Evolutionary conservation across 2,329 filamentous ascomycete genomes (phyloP).

Genomic region (Fusarium sp.): DNA sequence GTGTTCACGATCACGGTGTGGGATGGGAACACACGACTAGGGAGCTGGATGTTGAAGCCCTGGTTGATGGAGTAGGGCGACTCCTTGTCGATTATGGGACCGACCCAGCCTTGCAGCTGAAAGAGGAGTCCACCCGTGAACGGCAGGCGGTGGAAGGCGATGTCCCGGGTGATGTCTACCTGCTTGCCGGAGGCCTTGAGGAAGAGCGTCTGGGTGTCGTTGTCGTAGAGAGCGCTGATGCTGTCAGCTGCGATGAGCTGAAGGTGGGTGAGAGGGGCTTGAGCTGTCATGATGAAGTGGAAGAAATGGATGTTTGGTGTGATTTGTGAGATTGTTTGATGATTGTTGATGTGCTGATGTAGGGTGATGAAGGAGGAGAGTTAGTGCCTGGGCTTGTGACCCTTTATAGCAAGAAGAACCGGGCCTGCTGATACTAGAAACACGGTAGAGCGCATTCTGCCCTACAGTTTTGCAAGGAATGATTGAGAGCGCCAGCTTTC

Average conservation of each 20-base stretch:
- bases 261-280: constrained; percentile 7
- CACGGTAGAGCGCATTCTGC: no score
- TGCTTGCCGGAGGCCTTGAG: constrained; percentile 16
- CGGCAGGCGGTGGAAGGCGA: constrained; percentile 11
- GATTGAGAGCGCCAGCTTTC: not conserved
- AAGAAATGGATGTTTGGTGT: not conserved
- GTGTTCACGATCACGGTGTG: constrained; percentile 26
- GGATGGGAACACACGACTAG: constrained; percentile 6
- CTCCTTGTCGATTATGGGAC: constrained; percentile 1
- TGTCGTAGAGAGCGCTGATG: constrained; percentile 19
- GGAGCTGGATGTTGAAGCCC: constrained; percentile 17
- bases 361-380: not conserved
- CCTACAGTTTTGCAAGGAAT: no score
- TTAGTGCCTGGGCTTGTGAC: not conserved
- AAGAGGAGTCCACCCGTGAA: constrained; percentile 23
- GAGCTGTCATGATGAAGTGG: not conserved
- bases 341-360: not conserved
- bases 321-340: not conserved
- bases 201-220: constrained; percentile 7
- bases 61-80: constrained; percentile 13
- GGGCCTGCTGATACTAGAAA: no score
- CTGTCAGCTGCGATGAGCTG: constrained; percentile 17
- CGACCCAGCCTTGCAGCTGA: constrained; percentile 13
- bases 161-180: constrained; percentile 14
- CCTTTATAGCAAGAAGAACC: no score